These are phyloP conservation scores for Starmera caribaea DNA, from an alignment of 805 yeast species.

Conservation along the genomic window DNA sequence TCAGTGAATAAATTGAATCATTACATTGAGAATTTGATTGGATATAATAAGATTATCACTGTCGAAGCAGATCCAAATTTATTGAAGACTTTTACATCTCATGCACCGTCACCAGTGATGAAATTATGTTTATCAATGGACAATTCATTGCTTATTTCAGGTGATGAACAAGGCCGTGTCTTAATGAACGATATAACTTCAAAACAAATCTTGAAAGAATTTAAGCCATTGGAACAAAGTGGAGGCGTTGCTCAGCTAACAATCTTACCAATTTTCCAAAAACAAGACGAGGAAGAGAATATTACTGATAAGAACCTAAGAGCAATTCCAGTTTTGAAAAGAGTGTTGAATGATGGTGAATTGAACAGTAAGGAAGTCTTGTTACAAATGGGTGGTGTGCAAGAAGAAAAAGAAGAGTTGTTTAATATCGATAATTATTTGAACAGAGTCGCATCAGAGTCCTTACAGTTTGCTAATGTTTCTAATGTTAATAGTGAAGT, in stretches of 20 bases:
- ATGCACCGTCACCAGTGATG: slow-evolving; percentile 34
- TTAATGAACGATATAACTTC: slow-evolving; percentile 61
- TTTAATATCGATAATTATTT: slow-evolving; percentile 41
- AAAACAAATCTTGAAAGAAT: slow-evolving; percentile 54
- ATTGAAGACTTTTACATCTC: slow-evolving; percentile 42
- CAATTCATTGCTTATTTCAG: slow-evolving; percentile 63
- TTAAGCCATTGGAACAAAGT: slow-evolving; percentile 21
- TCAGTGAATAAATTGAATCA: slow-evolving; percentile 18
- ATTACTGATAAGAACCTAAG: slow-evolving; percentile 14
- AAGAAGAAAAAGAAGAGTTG: slow-evolving; percentile 14
- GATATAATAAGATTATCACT: slow-evolving; percentile 20
- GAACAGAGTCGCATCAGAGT: slow-evolving; percentile 38
- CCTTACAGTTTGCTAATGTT: slow-evolving; percentile 38
- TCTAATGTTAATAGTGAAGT: slow-evolving; percentile 31
- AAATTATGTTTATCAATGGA: slow-evolving; percentile 57
- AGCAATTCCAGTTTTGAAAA: slow-evolving; percentile 55
- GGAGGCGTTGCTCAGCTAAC: slow-evolving; percentile 7
- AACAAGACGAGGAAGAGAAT: slow-evolving; percentile 4
- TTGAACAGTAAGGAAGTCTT: slow-evolving; percentile 34
- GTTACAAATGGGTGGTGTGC: slow-evolving; percentile 20
- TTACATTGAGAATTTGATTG: slow-evolving; percentile 18
- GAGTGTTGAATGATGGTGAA: slow-evolving; percentile 39
- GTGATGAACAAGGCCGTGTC: slow-evolving; percentile 63
- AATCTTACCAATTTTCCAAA: slow-evolving; percentile 9
- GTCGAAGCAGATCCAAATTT: slow-evolving; percentile 39